These are phyloP conservation scores for Pleurotus salmoneostramineus DNA, from an alignment of 768 basidiomycete species.

Conservation along the genomic window DNA sequence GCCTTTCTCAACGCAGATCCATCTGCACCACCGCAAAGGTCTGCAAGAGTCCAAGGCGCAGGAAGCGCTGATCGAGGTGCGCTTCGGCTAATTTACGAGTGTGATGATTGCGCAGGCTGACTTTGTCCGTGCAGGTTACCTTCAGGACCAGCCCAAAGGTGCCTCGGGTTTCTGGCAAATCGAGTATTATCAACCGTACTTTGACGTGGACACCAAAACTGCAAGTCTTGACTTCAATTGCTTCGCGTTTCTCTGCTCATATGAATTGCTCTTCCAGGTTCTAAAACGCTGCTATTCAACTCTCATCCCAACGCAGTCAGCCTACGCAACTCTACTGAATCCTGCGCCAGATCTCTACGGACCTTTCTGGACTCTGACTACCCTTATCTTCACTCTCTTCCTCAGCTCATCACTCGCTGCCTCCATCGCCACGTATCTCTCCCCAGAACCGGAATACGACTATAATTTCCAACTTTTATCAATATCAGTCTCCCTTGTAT, in stretches of 20 bases:
- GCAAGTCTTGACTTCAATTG: conserved; percentile 28
- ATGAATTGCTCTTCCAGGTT: conserved; percentile 39
- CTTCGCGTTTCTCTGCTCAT: neutral
- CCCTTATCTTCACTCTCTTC: conserved; percentile 90
- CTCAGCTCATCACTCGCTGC: conserved; percentile 90
- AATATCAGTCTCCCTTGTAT: conserved; percentile 80
- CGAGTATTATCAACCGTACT: conserved; percentile 85
- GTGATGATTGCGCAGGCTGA: neutral
- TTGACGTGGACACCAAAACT: conserved; percentile 82
- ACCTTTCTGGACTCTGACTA: conserved; percentile 97
- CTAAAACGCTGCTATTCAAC: conserved; percentile 75
- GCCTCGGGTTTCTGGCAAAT: conserved; percentile 69
- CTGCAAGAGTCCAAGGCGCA: conserved; percentile 30
- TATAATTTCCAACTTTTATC: conserved; percentile 87
- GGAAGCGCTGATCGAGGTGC: conserved; percentile 54
- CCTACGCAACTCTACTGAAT: conserved; percentile 59
- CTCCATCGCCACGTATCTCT: conserved; percentile 84
- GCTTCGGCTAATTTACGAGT: neutral
- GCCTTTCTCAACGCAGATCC: conserved; percentile 55
- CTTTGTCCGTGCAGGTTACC: conserved; percentile 48
- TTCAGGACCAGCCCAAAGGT: conserved; percentile 48
- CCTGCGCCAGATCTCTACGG: conserved; percentile 81
- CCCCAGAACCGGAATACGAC: conserved; percentile 52
- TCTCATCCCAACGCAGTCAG: conserved; percentile 65
- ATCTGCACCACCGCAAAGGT: conserved; percentile 19